phyloP scores from a whole-genome alignment of 768 basidiomycete species.

The Lyophyllum decastes region DNA sequence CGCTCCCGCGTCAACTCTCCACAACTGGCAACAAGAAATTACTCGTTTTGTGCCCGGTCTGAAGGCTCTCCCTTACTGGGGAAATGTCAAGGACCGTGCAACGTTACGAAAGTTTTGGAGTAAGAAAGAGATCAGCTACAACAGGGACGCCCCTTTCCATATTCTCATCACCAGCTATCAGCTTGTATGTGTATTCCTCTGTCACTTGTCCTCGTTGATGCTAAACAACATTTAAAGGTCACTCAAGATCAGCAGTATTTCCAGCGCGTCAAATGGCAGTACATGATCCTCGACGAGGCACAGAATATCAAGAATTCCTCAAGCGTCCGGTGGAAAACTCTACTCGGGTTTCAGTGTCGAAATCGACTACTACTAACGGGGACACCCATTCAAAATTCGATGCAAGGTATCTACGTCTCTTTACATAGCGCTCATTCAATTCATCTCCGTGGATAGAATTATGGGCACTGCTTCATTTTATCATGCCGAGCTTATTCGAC shows the following conservation, averaged over 20 bases:
- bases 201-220: background rate
- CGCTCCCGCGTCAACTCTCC: conserved; percentile 94
- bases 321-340: conserved; percentile 95
- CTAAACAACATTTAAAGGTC: conserved; percentile 47
- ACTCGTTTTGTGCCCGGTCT: conserved; percentile 92
- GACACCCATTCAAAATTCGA: conserved; percentile 98
- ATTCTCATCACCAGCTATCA: conserved; percentile 97
- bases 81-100: conserved; percentile 92
- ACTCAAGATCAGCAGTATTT: conserved; percentile 98
- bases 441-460: conserved; percentile 60
- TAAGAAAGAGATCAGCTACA: conserved; percentile 94
- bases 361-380: conserved; percentile 95
- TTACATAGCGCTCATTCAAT: conserved; percentile 1
- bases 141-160: conserved; percentile 95
- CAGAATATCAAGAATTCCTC: conserved; percentile 99
- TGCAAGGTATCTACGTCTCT: conserved; percentile 75
- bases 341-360: conserved; percentile 93
- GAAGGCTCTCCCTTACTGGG: conserved; percentile 98
- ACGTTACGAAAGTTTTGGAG: conserved; percentile 98
- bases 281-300: conserved; percentile 99
- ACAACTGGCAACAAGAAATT: conserved; percentile 99
- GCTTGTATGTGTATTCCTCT: conserved; percentile 50
- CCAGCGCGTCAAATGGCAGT: conserved; percentile 98
- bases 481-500: conserved; percentile 99
- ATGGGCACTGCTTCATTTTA: conserved; percentile 98